Percentiles rank a stretch among this genome's conserved stretches.
Evolutionary conservation across 176 grass and related monocot genomes (phyloP).

Genomic region (Aegilops bicornis): DNA sequence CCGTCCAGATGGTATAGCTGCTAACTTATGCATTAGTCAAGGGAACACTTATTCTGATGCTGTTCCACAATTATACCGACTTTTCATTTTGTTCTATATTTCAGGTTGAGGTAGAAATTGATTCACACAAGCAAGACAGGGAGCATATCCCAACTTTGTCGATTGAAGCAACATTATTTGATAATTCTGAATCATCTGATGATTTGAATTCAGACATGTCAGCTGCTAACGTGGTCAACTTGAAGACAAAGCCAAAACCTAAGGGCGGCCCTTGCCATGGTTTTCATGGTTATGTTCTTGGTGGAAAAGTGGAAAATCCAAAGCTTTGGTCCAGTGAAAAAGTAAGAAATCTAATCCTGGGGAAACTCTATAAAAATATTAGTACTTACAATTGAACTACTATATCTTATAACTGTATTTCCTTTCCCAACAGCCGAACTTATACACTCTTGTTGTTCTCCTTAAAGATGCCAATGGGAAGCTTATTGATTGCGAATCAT

Average conservation of each 20-base stretch:
- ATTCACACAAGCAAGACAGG: constrained; percentile 54
- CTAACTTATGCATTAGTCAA: not conserved
- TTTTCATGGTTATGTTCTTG: constrained; percentile 74
- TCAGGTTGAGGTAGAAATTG: constrained; percentile 94
- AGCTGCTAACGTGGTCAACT: constrained; percentile 50
- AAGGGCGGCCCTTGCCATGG: constrained; percentile 42
- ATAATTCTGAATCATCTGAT: constrained; percentile 52
- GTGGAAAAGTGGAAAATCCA: constrained; percentile 82
- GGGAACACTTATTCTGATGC: constrained; percentile 15
- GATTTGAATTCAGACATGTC: constrained; percentile 33
- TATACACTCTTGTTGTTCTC: constrained; percentile 89
- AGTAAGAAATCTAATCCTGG: constrained; percentile 46
- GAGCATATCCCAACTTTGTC: constrained; percentile 55
- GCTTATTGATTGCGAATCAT: constrained; percentile 92
- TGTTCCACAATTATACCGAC: not conserved
- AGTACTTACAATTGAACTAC: not conserved
- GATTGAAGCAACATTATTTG: constrained; percentile 82
- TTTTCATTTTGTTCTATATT: constrained; percentile 13
- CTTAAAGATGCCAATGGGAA: constrained; percentile 92
- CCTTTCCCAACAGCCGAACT: constrained; percentile 79
- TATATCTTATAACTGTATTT: constrained; percentile 45
- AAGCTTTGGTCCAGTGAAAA: constrained; percentile 98
- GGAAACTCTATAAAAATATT: constrained; percentile 21
- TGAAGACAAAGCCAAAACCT: constrained; percentile 55
- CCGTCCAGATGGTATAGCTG: not conserved